phyloP scores from a whole-genome alignment of 2,329 filamentous ascomycete species.

The Blastomyces parvus region DNA sequence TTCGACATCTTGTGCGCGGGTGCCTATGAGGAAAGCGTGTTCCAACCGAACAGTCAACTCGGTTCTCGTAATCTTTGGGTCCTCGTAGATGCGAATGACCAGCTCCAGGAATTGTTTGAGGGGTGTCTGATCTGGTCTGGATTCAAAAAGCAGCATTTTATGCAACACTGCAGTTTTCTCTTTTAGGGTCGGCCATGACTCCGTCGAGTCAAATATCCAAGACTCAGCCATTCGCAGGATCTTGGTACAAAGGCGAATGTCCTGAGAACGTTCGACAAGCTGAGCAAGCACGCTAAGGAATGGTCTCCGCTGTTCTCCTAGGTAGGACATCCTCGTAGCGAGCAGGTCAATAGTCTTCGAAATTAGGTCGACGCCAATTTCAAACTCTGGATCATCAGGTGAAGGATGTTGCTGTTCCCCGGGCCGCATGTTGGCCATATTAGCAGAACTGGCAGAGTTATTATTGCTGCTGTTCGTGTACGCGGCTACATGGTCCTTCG shows the following conservation, averaged over 20 bases:
- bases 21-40: slow-evolving; percentile 94
- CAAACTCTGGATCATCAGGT: slow-evolving; percentile 61
- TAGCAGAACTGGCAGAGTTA: slow-evolving; percentile 23
- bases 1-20: slow-evolving; percentile 82
- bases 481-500: slow-evolving; percentile 78
- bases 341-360: slow-evolving; percentile 93
- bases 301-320: slow-evolving; percentile 82
- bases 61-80: slow-evolving; percentile 87
- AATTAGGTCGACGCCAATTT: slow-evolving; percentile 83
- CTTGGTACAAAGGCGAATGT: slow-evolving; percentile 77
- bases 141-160: slow-evolving; percentile 96
- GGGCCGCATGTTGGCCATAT: background rate
- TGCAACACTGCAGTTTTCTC: slow-evolving; percentile 98
- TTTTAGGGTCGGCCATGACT: slow-evolving; percentile 93
- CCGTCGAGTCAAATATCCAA: slow-evolving; percentile 93
- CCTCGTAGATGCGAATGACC: slow-evolving; percentile 96
- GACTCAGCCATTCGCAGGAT: slow-evolving; percentile 86
- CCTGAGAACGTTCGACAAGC: slow-evolving; percentile 88
- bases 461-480: slow-evolving; percentile 47
- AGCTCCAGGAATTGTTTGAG: slow-evolving; percentile 89
- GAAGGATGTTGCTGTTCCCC: slow-evolving; percentile 25
- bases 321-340: slow-evolving; percentile 79
- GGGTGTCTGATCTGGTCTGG: slow-evolving; percentile 70
- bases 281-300: slow-evolving; percentile 93
- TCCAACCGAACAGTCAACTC: slow-evolving; percentile 96